Conservation (phyloP, 306 rosid genomes). For the Lathyrus aphaca region DNA sequence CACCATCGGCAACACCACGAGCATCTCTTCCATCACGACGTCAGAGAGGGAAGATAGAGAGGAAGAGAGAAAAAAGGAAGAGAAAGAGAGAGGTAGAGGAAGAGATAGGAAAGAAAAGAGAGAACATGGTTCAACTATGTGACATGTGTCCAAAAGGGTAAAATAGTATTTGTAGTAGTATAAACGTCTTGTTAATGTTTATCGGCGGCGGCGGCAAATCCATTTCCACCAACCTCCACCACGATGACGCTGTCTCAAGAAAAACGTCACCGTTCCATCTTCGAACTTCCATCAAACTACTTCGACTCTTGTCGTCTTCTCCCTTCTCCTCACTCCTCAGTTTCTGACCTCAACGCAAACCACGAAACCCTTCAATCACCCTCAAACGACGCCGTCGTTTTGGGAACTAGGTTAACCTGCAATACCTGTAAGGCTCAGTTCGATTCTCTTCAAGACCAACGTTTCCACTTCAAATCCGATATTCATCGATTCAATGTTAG, state of each 20-base stretch:
- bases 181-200: too few species aligned
- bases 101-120: too few species aligned
- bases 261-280: conserved; percentile 70
- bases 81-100: too few species aligned
- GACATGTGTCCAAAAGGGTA: too few species aligned
- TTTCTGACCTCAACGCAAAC: conserved; percentile 42
- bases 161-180: too few species aligned
- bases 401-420: conserved; percentile 68
- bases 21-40: too few species aligned
- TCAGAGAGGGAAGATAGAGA: too few species aligned
- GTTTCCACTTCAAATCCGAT: conserved; percentile 93
- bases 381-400: conserved; percentile 44
- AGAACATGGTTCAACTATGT: too few species aligned
- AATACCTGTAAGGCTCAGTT: conserved; percentile 83
- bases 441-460: conserved; percentile 89
- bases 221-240: too few species aligned
- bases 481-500: conserved; percentile 94
- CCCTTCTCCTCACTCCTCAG: conserved; percentile 56
- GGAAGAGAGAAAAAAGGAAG: too few species aligned
- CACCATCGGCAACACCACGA: too few species aligned
- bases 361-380: conserved; percentile 44
- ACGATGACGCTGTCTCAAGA: conserved; percentile 32
- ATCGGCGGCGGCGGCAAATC: too few species aligned
- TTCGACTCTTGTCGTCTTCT: conserved; percentile 68
- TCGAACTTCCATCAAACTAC: conserved; percentile 61